Conservation (phyloP, 2,329 filamentous ascomycete genomes). For the Penicillium frequentans region DNA sequence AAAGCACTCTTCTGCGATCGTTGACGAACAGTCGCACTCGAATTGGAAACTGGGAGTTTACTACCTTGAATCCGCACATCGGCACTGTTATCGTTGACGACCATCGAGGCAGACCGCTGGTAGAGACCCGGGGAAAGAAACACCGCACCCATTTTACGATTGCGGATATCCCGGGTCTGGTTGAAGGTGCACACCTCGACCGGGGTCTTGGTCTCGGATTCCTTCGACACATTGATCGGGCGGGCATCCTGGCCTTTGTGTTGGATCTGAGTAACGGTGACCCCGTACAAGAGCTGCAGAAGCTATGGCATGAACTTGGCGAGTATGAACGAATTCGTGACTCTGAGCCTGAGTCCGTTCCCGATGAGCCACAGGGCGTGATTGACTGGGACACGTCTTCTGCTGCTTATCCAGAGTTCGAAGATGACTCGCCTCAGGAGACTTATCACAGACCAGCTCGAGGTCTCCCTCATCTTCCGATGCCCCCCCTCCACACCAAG, state of each 20-base stretch:
- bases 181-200: constrained; percentile 90
- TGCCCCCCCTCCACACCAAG: constrained; percentile 82
- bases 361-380: constrained; percentile 54
- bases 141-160: constrained; percentile 81
- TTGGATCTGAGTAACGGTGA: constrained; percentile 80
- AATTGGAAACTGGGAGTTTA: constrained; percentile 95
- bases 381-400: constrained; percentile 49
- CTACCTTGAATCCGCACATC: constrained; percentile 90
- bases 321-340: constrained; percentile 83
- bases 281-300: constrained; percentile 73
- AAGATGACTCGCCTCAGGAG: constrained; percentile 3
- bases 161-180: constrained; percentile 91
- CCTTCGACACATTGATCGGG: constrained; percentile 89
- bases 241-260: constrained; percentile 89
- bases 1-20: constrained; percentile 85
- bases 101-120: constrained; percentile 70
- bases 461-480: constrained; percentile 48
- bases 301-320: constrained; percentile 86
- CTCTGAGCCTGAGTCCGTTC: constrained; percentile 64
- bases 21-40: constrained; percentile 86
- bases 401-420: constrained; percentile 23
- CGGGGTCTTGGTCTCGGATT: constrained; percentile 89
- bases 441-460: constrained; percentile 14
- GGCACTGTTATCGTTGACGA: constrained; percentile 93
- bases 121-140: constrained; percentile 52